Conservation (phyloP, 116 monocot species). For the Posidonia oceanica region DNA sequence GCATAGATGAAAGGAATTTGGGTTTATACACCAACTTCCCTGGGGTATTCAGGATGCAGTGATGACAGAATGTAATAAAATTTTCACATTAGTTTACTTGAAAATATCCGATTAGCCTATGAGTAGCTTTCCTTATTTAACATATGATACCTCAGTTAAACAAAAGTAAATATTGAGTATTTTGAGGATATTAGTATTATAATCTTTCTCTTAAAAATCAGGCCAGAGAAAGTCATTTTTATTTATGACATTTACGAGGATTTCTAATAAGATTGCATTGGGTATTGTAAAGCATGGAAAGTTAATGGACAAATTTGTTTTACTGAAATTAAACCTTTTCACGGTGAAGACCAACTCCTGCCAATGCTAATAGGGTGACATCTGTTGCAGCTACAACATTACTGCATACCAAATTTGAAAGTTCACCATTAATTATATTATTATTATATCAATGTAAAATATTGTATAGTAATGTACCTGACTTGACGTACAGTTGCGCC, state of each 20-base stretch:
- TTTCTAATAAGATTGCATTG: neutral
- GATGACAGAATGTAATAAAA: too few relatives aligned
- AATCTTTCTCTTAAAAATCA: neutral
- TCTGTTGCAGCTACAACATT: conserved; percentile 99
- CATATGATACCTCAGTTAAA: neutral
- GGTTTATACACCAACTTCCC: too few relatives aligned
- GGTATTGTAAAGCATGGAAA: neutral
- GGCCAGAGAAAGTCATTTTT: neutral
- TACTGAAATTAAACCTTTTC: conserved; percentile 38
- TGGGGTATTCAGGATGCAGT: too few relatives aligned
- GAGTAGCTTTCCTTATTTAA: neutral
- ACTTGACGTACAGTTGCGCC: conserved; percentile 97
- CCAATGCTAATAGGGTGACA: conserved; percentile 82
- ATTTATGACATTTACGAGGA: neutral
- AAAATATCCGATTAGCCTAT: too few relatives aligned
- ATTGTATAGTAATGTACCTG: conserved; percentile 41
- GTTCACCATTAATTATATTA: neutral
- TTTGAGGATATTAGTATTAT: neutral
- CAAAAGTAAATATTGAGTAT: neutral
- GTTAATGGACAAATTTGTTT: neutral
- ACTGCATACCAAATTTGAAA: conserved; percentile 34
- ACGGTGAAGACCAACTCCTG: conserved; percentile 69
- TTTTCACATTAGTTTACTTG: too few relatives aligned
- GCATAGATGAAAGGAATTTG: too few relatives aligned
- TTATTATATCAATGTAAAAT: neutral